These are phyloP conservation scores for Tuber indicum DNA, from an alignment of 495 filamentous ascomycete species.

Conservation along the genomic window DNA sequence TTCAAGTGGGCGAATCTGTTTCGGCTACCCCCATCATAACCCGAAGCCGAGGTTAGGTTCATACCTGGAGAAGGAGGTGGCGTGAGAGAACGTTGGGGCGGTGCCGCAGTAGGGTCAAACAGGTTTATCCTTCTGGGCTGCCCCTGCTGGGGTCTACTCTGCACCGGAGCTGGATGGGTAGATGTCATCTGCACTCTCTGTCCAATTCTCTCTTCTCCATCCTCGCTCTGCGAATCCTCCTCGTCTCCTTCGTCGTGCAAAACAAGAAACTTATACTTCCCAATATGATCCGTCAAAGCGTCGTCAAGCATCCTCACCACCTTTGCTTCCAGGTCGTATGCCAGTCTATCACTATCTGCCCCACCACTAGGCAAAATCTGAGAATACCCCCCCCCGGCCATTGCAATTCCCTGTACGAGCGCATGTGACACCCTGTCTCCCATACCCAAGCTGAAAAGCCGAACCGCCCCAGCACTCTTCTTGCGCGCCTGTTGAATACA, in stretches of 20 bases:
- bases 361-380: conserved; percentile 55
- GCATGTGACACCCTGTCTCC: conserved; percentile 55
- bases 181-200: conserved; percentile 46
- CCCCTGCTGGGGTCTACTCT: conserved; percentile 5
- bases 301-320: conserved; percentile 64
- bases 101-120: conserved; percentile 4
- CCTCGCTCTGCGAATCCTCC: conserved; percentile 39
- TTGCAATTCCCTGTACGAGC: conserved; percentile 60
- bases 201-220: conserved; percentile 55
- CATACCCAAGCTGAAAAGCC: conserved; percentile 62
- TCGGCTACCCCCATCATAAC: conserved; percentile 35
- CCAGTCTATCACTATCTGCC: background rate
- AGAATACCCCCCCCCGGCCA: conserved; percentile 59
- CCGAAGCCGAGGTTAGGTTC: conserved; percentile 44
- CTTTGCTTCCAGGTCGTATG: conserved; percentile 52
- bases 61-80: conserved; percentile 24
- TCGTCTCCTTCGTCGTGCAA: conserved; percentile 48
- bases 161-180: conserved; percentile 2
- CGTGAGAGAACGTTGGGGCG: conserved; percentile 51
- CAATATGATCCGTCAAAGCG: conserved; percentile 56
- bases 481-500: conserved; percentile 51
- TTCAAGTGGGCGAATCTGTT: conserved; percentile 50
- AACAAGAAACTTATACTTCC: conserved; percentile 55
- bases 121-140: conserved; percentile 14
- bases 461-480: conserved; percentile 47